Percentiles rank a stretch among this genome's conserved stretches.
Evolutionary conservation across 106 monocot species (phyloP).

Genomic region (Phalaenopsis equestris): DNA sequence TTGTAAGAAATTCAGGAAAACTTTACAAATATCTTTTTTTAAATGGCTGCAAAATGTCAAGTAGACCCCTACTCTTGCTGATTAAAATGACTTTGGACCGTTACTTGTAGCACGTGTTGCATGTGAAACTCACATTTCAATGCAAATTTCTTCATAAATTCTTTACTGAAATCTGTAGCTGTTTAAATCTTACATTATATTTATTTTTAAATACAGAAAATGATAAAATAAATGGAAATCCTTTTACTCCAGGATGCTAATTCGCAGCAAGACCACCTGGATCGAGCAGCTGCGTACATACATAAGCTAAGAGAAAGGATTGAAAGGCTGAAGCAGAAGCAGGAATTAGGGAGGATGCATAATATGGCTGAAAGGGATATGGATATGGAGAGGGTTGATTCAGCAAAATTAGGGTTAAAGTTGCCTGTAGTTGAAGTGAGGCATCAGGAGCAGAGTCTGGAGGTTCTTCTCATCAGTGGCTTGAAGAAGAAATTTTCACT

Average conservation of each 20-base stretch:
- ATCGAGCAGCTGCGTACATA: conserved; percentile 34
- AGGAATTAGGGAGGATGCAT: neutral
- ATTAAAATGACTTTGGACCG: neutral
- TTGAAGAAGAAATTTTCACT: conserved; percentile 25
- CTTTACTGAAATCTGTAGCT: too few species aligned
- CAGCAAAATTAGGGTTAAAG: neutral
- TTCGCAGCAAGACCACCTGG: conserved; percentile 29
- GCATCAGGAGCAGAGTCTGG: conserved; percentile 39
- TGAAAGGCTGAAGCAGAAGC: conserved; percentile 29
- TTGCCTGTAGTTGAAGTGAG: conserved; percentile 61
- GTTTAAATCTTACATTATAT: too few species aligned
- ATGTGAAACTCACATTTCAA: neutral
- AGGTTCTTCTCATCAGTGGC: conserved; percentile 48
- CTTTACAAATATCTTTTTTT: too few species aligned
- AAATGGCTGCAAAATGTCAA: too few species aligned
- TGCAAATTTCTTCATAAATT: neutral
- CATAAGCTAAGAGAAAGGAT: conserved; percentile 21
- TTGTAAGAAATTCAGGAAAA: too few species aligned
- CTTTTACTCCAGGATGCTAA: conserved; percentile 7
- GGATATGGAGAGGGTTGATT: neutral
- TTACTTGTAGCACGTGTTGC: neutral
- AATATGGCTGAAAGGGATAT: too few species aligned
- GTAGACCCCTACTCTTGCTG: too few species aligned
- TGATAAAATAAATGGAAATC: neutral
- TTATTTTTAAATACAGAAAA: neutral